phyloP scores from a whole-genome alignment of 371 early-diverging fungal genomes.

The Mucor plumbeus region DNA sequence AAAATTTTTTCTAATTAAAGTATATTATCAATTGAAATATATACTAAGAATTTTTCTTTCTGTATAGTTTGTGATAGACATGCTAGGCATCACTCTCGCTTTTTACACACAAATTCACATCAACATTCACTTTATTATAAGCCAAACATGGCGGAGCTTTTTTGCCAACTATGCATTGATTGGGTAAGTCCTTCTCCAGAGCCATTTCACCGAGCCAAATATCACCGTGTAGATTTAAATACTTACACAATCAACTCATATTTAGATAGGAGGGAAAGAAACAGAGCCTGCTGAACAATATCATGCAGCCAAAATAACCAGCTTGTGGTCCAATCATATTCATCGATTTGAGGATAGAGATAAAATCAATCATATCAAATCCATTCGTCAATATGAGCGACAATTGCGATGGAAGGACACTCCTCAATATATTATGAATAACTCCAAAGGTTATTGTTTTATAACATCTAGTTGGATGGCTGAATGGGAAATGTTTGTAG shows the following conservation, averaged over 20 bases:
- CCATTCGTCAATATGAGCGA: constrained; percentile 26
- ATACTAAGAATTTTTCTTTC: background rate
- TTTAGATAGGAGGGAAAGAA: constrained; percentile 32
- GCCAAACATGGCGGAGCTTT: constrained; percentile 35
- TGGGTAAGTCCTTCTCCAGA: constrained; percentile 30
- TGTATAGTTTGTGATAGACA: constrained; percentile 41
- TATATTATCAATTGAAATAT: background rate
- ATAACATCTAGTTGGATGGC: constrained; percentile 35
- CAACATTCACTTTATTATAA: constrained; percentile 37
- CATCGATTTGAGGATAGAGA: background rate
- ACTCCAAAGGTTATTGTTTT: constrained; percentile 20
- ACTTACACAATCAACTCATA: background rate
- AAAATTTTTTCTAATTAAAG: background rate
- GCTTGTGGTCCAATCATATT: constrained; percentile 13
- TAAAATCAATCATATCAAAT: background rate
- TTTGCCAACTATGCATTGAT: constrained; percentile 39
- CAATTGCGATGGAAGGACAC: constrained; percentile 36
- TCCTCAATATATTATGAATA: constrained; percentile 24
- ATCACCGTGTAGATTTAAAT: background rate
- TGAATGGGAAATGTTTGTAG: constrained; percentile 43
- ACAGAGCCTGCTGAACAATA: constrained; percentile 37
- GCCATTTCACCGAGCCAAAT: background rate
- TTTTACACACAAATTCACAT: background rate
- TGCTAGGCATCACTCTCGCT: constrained; percentile 30
- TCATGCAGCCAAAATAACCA: constrained; percentile 13